Evolutionary conservation across 1,284 basidiomycete genomes (phyloP).

Genomic region (Xanthoconium separans): DNA sequence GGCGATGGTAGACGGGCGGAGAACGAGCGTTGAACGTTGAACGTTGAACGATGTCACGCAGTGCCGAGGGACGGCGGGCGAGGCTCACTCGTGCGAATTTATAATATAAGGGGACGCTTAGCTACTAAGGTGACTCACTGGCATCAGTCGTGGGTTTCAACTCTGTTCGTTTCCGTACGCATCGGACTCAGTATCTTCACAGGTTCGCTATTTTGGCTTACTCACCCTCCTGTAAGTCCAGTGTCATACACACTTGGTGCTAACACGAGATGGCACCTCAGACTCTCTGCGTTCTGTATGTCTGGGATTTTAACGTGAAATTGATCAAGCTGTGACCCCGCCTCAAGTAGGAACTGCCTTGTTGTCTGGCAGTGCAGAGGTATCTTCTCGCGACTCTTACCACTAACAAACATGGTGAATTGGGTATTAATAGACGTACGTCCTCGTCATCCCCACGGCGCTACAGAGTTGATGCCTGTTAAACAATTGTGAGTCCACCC

Average conservation of each 20-base stretch:
- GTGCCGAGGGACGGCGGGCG: too few species aligned
- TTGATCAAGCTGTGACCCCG: neutral
- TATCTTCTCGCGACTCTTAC: neutral
- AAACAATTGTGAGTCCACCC: slow-evolving; percentile 6
- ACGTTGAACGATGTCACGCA: too few species aligned
- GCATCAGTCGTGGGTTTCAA: slow-evolving; percentile 4
- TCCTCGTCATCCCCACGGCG: neutral
- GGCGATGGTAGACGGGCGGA: too few species aligned
- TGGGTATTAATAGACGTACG: neutral
- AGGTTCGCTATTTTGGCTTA: slow-evolving; percentile 1
- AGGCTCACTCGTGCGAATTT: too few species aligned
- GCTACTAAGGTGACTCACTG: too few species aligned
- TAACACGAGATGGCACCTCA: neutral
- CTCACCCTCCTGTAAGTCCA: neutral
- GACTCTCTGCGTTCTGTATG: neutral
- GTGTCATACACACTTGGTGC: neutral
- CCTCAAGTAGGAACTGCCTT: neutral
- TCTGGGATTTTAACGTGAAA: neutral
- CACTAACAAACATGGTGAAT: neutral
- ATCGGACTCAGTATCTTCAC: neutral
- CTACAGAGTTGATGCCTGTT: neutral
- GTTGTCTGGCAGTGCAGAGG: neutral
- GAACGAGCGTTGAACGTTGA: too few species aligned
- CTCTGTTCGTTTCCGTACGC: slow-evolving; percentile 4
- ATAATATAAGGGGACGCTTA: too few species aligned